Conservation (phyloP, 805 yeast species). For the Kluyveromyces starmeri region DNA sequence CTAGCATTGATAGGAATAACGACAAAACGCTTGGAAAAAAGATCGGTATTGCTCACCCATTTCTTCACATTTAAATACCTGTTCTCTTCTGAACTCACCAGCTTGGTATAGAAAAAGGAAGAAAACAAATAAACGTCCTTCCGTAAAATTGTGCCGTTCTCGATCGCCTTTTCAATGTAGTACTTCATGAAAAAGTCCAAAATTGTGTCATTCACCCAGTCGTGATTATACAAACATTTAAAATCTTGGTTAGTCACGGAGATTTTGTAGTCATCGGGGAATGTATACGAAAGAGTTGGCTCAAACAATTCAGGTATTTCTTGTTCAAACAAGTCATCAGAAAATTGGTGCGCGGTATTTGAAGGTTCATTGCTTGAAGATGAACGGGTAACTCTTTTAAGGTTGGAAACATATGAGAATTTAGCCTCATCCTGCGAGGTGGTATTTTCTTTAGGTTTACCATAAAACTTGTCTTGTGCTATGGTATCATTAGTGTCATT, state of each 20-base stretch:
- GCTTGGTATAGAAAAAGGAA: conserved; percentile 72
- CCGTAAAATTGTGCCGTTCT: conserved; percentile 22
- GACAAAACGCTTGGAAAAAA: conserved; percentile 48
- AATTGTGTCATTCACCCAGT: conserved; percentile 84
- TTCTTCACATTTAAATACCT: conserved; percentile 58
- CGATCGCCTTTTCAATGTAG: conserved; percentile 34
- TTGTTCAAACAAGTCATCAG: conserved; percentile 11
- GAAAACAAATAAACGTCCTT: conserved; percentile 53
- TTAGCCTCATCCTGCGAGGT: neutral
- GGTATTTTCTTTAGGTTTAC: neutral
- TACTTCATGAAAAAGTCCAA: conserved; percentile 76
- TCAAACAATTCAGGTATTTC: conserved; percentile 25
- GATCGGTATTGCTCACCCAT: conserved; percentile 70
- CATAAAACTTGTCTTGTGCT: conserved; percentile 1
- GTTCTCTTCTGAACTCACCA: conserved; percentile 34
- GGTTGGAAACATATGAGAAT: neutral
- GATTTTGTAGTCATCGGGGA: conserved; percentile 46
- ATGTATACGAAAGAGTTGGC: conserved; percentile 41
- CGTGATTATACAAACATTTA: conserved; percentile 65
- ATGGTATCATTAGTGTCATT: neutral
- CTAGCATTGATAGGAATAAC: conserved; percentile 76
- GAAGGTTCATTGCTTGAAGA: neutral
- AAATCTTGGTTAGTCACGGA: conserved; percentile 63
- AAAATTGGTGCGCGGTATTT: neutral
- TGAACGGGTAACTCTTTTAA: neutral